Evolutionary conservation across 129 eudicot species (phyloP).

Genomic region (Rutidosis leptorrhynchoides): DNA sequence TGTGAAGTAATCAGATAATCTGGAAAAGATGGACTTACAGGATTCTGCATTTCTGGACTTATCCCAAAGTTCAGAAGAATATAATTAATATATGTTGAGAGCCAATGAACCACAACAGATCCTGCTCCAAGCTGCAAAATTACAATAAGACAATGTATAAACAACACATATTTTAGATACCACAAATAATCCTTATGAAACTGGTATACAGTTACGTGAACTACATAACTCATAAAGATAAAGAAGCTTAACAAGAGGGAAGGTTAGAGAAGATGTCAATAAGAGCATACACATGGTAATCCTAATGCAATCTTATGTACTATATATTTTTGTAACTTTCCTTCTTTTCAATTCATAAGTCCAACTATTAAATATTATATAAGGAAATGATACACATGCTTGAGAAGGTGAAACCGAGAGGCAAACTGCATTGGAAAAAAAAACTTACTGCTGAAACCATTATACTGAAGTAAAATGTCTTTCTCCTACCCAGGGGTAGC

Average conservation of each 20-base stretch:
- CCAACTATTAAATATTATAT: neutral
- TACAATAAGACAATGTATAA: neutral
- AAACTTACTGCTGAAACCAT: slow-evolving; percentile 56
- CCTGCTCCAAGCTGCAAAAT: slow-evolving; percentile 26
- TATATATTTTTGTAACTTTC: neutral
- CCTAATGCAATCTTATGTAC: neutral
- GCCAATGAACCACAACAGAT: slow-evolving; percentile 9
- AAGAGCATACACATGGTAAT: neutral
- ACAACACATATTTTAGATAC: neutral
- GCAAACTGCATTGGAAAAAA: slow-evolving; percentile 1
- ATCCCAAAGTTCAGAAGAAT: slow-evolving; percentile 18
- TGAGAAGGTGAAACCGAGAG: neutral
- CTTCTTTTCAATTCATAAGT: neutral
- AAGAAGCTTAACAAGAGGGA: neutral
- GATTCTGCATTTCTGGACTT: slow-evolving; percentile 23
- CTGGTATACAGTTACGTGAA: neutral
- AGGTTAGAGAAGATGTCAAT: neutral
- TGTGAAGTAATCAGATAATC: neutral
- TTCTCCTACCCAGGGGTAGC: slow-evolving; percentile 80
- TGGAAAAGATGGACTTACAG: slow-evolving; percentile 8
- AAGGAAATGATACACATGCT: neutral
- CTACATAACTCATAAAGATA: neutral
- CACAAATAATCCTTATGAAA: neutral
- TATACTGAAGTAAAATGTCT: slow-evolving; percentile 49
- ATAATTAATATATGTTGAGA: slow-evolving; percentile 11